Evolutionary conservation across 192 early-diverging fungal genomes (phyloP), one percentile per base, ranked within the genome.

Genomic region (Backusella westeae): DNA sequence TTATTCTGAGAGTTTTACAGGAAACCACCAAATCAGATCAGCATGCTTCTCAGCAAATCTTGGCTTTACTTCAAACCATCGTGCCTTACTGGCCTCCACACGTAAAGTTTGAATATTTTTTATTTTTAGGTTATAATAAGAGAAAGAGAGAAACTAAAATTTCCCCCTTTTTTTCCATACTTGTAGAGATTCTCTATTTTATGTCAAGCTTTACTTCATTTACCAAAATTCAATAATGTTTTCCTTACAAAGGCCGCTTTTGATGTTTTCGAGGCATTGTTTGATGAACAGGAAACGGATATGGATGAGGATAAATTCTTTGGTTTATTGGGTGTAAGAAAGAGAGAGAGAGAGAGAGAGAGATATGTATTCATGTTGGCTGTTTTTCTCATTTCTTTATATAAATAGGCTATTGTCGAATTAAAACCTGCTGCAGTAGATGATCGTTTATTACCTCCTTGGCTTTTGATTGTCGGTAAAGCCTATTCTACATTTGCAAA

Each of bases 401-500:
- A 80, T 75, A 32, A 32, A 32, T 32, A 80, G 71, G 86, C 89
- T 9, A 84, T 93, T 6, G 84, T 88, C n/a, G 93, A 93, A 49
- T 87, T 98, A 29, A 93, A 92, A 77, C 96, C 96, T 63, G 93
- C 92, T 80, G 85, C 87, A 49, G 93, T 92, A 79, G 96, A 98
- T 78, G 87, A 89, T n/a, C 85, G 87, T 66, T 82, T 95, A 67
- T 89, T 91, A 77, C 94, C 95, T 56, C 79, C 93, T 17, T 97
- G 96, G 96, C 85, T 97, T 63, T 87, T 90, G 67, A 90, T 97
- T 56, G 87, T 97, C 14, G 85, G 88, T 36, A 90, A 89, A 74
- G 91, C 91, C 0, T 96, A 94, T 79, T 75, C 84, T 15, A 83
- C 89, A n/a, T 91, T 91, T 73, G 89, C 95, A 26, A 86, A 83